phyloP scores from a whole-genome alignment of 83 land plant genomes.

The Larix sibirica region DNA sequence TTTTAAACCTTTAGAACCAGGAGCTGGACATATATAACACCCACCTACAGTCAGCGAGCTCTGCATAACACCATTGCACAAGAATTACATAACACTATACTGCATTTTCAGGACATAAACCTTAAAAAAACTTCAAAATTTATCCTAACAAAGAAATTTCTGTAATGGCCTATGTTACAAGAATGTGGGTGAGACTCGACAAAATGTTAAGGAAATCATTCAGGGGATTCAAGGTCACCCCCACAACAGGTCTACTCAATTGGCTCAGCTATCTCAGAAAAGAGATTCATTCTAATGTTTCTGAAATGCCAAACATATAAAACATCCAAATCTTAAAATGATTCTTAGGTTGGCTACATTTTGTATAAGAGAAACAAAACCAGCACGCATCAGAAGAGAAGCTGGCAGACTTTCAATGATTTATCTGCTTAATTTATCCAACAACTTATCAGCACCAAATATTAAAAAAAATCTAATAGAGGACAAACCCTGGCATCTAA shows the following conservation, averaged over 20 bases:
- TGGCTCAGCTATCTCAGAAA: background rate
- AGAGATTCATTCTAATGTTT: background rate
- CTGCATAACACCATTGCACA: conserved; percentile 42
- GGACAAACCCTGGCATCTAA: too few relatives aligned
- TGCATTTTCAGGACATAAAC: conserved; percentile 1
- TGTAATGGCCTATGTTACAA: background rate
- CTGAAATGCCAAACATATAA: background rate
- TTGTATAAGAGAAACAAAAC: too few relatives aligned
- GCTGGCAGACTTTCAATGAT: too few relatives aligned
- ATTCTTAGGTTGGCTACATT: too few relatives aligned
- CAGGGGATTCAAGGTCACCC: background rate
- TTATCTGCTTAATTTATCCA: too few relatives aligned
- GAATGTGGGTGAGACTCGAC: background rate
- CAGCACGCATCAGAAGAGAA: too few relatives aligned
- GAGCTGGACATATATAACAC: conserved; percentile 74
- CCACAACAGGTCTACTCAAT: background rate
- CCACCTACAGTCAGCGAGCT: conserved; percentile 81
- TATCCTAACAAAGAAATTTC: background rate
- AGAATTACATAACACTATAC: background rate
- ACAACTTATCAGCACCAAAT: too few relatives aligned
- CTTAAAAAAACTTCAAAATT: background rate
- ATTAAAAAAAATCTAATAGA: too few relatives aligned
- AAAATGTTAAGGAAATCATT: background rate
- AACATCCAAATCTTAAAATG: too few relatives aligned
- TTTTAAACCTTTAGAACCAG: conserved; percentile 74